phyloP scores from a whole-genome alignment of 1,284 basidiomycete genomes.

The Sanghuangporus sanghuang region DNA sequence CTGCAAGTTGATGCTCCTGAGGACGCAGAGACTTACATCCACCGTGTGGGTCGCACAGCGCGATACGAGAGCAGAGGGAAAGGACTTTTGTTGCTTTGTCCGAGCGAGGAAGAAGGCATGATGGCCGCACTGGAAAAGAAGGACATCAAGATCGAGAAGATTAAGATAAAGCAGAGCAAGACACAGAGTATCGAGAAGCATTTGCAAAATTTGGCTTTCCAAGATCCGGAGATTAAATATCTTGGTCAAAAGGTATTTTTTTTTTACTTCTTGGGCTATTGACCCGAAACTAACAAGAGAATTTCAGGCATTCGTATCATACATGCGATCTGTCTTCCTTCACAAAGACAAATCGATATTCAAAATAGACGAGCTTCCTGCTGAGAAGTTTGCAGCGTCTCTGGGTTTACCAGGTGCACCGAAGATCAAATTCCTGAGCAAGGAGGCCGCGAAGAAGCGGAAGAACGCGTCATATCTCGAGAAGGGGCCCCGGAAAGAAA shows the following conservation, averaged over 20 bases:
- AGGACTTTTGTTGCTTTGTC: conserved; percentile 77
- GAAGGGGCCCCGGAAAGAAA: conserved; percentile 27
- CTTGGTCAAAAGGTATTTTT: conserved; percentile 80
- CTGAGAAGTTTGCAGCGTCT: conserved; percentile 82
- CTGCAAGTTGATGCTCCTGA: conserved; percentile 97
- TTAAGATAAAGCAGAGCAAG: conserved; percentile 90
- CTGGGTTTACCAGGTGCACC: conserved; percentile 93
- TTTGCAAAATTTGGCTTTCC: conserved; percentile 90
- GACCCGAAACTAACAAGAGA: neutral
- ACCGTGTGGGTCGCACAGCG: conserved; percentile 94
- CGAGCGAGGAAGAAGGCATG: conserved; percentile 94
- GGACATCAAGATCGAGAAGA: conserved; percentile 71
- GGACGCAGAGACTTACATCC: conserved; percentile 97
- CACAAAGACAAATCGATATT: conserved; percentile 95
- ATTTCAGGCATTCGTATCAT: conserved; percentile 91
- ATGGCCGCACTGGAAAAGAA: conserved; percentile 67
- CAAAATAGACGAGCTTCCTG: conserved; percentile 78
- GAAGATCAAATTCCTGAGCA: conserved; percentile 88
- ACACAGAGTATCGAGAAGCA: conserved; percentile 84
- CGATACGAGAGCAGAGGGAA: conserved; percentile 91
- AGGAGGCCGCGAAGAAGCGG: conserved; percentile 66
- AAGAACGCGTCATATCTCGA: conserved; percentile 62
- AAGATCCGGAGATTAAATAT: conserved; percentile 97
- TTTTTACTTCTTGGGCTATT: neutral
- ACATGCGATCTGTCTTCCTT: conserved; percentile 88